phyloP scores from a whole-genome alignment of 768 basidiomycete genomes.

The Fistulinella prunicolor region DNA sequence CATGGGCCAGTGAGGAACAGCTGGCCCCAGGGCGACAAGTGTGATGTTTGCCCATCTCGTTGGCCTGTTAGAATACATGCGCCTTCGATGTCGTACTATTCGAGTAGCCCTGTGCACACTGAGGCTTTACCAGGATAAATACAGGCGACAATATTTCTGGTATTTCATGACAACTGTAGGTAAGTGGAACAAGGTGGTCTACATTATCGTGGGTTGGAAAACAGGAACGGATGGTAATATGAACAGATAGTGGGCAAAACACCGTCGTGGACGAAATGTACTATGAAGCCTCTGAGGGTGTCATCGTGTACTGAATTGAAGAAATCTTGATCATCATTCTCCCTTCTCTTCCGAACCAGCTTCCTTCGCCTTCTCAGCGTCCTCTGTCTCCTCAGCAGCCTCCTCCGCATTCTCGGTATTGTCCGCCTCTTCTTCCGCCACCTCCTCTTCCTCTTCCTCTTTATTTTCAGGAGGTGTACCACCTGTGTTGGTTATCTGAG shows the following conservation, averaged over 20 bases:
- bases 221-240: slow-evolving; percentile 11
- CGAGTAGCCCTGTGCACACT: too few relatives aligned
- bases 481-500: slow-evolving; percentile 62
- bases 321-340: slow-evolving; percentile 19
- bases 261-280: slow-evolving; percentile 8
- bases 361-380: slow-evolving; percentile 36
- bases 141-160: slow-evolving; percentile 13
- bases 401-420: slow-evolving; percentile 28
- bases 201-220: slow-evolving; percentile 24
- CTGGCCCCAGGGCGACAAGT: slow-evolving; percentile 12
- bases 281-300: slow-evolving; percentile 6
- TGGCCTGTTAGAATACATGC: neutral
- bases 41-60: slow-evolving; percentile 6
- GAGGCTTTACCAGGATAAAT: neutral
- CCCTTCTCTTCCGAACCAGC: slow-evolving; percentile 30
- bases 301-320: neutral
- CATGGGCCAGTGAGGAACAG: slow-evolving; percentile 70
- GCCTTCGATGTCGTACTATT: neutral
- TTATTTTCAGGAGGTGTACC: slow-evolving; percentile 25
- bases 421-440: slow-evolving; percentile 24
- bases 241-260: slow-evolving; percentile 6
- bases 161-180: slow-evolving; percentile 28
- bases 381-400: slow-evolving; percentile 29
- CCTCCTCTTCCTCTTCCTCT: slow-evolving; percentile 22
- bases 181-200: slow-evolving; percentile 29